Evolutionary conservation across 495 filamentous ascomycete species (phyloP).

Genomic region (Penicillium flavigenum): DNA sequence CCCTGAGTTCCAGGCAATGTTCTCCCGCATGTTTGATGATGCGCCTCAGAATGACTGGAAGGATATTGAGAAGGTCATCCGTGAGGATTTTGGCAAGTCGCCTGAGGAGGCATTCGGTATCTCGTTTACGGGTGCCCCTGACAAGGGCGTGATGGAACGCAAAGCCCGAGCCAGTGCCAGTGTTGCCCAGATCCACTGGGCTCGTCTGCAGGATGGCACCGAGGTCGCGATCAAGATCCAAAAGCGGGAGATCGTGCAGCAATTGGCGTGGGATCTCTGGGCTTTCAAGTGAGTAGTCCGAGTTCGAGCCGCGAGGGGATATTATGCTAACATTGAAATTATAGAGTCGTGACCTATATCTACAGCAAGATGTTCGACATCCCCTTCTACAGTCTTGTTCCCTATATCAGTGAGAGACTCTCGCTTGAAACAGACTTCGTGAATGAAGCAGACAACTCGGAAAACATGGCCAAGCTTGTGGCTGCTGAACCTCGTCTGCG

Average conservation of each 20-base stretch:
- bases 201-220: conserved; percentile 73
- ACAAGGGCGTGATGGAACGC: conserved; percentile 83
- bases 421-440: conserved; percentile 91
- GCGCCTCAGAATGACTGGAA: conserved; percentile 91
- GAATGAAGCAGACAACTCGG: conserved; percentile 85
- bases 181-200: conserved; percentile 97
- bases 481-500: conserved; percentile 72
- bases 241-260: conserved; percentile 86
- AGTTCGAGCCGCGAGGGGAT: background rate
- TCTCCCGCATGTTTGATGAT: conserved; percentile 95
- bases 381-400: conserved; percentile 82
- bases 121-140: conserved; percentile 64
- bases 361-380: conserved; percentile 84
- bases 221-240: conserved; percentile 96
- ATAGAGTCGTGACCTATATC: conserved; percentile 67
- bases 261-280: conserved; percentile 92
- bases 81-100: conserved; percentile 80
- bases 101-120: conserved; percentile 88
- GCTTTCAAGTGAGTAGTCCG: conserved; percentile 73
- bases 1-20: conserved; percentile 93
- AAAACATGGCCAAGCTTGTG: conserved; percentile 76
- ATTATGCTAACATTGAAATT: background rate
- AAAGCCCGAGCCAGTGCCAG: conserved; percentile 83
- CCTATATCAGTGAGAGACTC: conserved; percentile 84
- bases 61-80: conserved; percentile 81